These are phyloP conservation scores for Solanum phureja DNA, from an alignment of 257 asterid genomes.

Conservation along the genomic window DNA sequence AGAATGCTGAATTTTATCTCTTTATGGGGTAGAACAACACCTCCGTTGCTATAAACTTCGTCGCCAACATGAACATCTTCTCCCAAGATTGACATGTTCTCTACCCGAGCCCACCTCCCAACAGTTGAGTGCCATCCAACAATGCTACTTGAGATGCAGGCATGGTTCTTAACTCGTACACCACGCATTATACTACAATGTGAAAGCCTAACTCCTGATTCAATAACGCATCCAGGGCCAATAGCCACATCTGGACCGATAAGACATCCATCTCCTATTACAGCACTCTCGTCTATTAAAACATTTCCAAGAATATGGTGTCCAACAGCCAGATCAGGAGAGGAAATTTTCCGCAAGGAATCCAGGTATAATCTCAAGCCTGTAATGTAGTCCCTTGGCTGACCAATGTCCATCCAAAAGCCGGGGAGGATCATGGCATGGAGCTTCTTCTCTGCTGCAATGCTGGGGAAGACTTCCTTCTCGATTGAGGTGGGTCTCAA, in stretches of 20 bases:
- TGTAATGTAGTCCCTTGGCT: slow-evolving; percentile 78
- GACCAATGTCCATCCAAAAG: slow-evolving; percentile 97
- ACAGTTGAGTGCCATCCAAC: slow-evolving; percentile 94
- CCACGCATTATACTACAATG: slow-evolving; percentile 89
- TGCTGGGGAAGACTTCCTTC: slow-evolving; percentile 77
- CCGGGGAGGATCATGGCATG: slow-evolving; percentile 82
- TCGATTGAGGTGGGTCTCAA: slow-evolving; percentile 83
- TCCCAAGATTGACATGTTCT: slow-evolving; percentile 87
- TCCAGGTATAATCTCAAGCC: slow-evolving; percentile 69
- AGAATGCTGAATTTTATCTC: slow-evolving; percentile 80
- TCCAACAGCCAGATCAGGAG: slow-evolving; percentile 56
- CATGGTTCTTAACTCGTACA: slow-evolving; percentile 69
- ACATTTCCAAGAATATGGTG: slow-evolving; percentile 61
- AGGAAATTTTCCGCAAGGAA: slow-evolving; percentile 52
- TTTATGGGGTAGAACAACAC: slow-evolving; percentile 82
- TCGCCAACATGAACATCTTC: slow-evolving; percentile 88
- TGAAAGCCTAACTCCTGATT: slow-evolving; percentile 84
- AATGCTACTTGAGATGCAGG: slow-evolving; percentile 68
- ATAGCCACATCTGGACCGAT: slow-evolving; percentile 91
- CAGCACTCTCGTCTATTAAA: slow-evolving; percentile 62
- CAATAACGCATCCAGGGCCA: slow-evolving; percentile 72
- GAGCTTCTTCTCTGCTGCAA: slow-evolving; percentile 55
- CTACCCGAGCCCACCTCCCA: slow-evolving; percentile 90
- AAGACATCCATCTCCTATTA: slow-evolving; percentile 77
- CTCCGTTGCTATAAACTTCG: slow-evolving; percentile 78